These are phyloP conservation scores for Clavulina sp. DNA, from an alignment of 768 basidiomycete species.

Conservation along the genomic window DNA sequence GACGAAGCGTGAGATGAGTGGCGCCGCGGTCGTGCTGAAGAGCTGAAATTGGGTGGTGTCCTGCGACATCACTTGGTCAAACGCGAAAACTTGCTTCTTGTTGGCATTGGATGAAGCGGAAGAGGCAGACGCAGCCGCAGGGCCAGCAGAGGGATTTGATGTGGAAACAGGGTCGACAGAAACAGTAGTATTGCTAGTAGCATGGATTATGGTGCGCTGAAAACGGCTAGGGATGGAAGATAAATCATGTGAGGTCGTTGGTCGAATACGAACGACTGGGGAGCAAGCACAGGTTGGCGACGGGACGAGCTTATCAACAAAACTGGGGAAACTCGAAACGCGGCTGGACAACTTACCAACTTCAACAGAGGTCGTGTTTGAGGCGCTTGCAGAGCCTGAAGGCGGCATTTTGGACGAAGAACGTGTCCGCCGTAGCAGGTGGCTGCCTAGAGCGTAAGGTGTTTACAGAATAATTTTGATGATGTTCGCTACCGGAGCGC, in stretches of 20 bases:
- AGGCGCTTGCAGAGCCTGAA: not conserved
- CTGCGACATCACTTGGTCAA: slow-evolving; percentile 89
- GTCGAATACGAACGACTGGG: slow-evolving; percentile 77
- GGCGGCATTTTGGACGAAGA: no score
- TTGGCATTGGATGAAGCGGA: slow-evolving; percentile 26
- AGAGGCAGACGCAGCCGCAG: slow-evolving; percentile 33
- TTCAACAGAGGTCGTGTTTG: slow-evolving; percentile 68
- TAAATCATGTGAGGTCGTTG: slow-evolving; percentile 67
- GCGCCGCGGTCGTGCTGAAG: slow-evolving; percentile 69
- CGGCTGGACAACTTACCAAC: slow-evolving; percentile 48
- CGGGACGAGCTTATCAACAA: slow-evolving; percentile 10
- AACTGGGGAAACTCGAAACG: slow-evolving; percentile 7
- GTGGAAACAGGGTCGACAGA: slow-evolving; percentile 54
- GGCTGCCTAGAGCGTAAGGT: no score
- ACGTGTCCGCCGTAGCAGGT: no score
- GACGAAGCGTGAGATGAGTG: slow-evolving; percentile 70
- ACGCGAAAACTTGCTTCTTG: slow-evolving; percentile 77
- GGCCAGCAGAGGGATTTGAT: slow-evolving; percentile 10
- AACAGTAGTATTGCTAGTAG: slow-evolving; percentile 54
- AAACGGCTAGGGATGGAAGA: slow-evolving; percentile 83
- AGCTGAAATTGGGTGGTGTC: slow-evolving; percentile 68
- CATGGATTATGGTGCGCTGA: slow-evolving; percentile 75
- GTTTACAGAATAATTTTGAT: no score
- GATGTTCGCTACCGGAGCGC: no score
- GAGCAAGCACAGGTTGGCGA: not conserved